phyloP scores from a whole-genome alignment of 106 monocot species.

The Acorus calamus region DNA sequence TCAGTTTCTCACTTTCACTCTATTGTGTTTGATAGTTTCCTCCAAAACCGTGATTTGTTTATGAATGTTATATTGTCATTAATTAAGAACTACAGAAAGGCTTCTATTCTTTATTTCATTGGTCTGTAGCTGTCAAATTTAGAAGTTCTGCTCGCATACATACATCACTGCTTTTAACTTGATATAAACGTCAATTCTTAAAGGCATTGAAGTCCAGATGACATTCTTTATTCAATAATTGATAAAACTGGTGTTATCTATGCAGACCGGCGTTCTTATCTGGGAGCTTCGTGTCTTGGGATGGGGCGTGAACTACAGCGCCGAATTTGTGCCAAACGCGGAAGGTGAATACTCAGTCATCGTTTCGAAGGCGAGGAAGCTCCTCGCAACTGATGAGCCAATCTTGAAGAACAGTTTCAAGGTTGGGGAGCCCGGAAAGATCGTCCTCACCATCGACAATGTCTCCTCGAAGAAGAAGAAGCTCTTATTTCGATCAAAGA shows the following conservation, averaged over 20 bases:
- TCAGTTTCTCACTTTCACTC: too few species aligned
- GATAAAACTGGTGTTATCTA: not conserved
- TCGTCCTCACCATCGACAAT: conserved; percentile 70
- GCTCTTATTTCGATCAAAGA: conserved; percentile 79
- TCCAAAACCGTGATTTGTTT: too few species aligned
- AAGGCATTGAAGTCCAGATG: too few species aligned
- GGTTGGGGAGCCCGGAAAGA: conserved; percentile 73
- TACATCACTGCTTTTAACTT: too few species aligned
- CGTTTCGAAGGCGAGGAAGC: conserved; percentile 54
- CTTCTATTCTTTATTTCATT: too few species aligned
- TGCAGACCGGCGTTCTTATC: conserved; percentile 27
- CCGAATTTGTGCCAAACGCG: conserved; percentile 53
- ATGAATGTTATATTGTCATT: too few species aligned
- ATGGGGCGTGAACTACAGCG: conserved; percentile 50
- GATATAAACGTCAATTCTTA: too few species aligned
- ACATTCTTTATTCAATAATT: too few species aligned
- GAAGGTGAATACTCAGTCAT: conserved; percentile 68
- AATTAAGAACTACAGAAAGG: too few species aligned
- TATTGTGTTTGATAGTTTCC: too few species aligned
- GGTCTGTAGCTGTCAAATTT: too few species aligned
- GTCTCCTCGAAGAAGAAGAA: conserved; percentile 84
- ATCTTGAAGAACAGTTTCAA: conserved; percentile 72
- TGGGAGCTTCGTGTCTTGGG: conserved; percentile 61
- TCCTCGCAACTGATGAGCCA: conserved; percentile 35
- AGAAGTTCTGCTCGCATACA: too few species aligned